Percentiles rank a stretch among this genome's conserved stretches.
Conservation (phyloP, 495 filamentous ascomycete genomes). For the Hypoxylon subgilvum region DNA sequence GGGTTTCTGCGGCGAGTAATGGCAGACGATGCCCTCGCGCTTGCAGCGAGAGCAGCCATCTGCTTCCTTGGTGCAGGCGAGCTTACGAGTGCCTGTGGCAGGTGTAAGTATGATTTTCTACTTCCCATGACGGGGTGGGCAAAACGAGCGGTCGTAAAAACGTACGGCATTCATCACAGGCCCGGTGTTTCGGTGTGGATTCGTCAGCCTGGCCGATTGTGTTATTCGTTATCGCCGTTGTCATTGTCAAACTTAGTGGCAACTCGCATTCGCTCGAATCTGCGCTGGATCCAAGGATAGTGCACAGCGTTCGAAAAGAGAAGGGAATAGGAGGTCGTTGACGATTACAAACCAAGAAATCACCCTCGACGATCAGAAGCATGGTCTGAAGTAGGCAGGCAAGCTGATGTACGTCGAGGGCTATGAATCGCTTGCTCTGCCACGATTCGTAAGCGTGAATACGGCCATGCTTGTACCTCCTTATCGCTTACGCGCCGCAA, state of each 20-base stretch:
- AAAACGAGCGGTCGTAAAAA: slow-evolving; percentile 11
- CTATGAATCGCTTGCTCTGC: background rate
- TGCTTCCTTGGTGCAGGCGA: slow-evolving; percentile 65
- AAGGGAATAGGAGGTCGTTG: background rate
- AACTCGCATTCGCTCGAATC: background rate
- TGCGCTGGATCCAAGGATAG: background rate
- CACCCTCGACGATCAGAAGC: no score
- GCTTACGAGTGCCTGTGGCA: slow-evolving; percentile 60
- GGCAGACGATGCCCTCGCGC: slow-evolving; percentile 59
- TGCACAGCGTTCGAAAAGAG: background rate
- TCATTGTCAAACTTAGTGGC: slow-evolving; percentile 1
- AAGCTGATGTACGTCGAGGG: background rate
- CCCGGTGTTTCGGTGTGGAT: slow-evolving; percentile 52
- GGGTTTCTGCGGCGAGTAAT: slow-evolving; percentile 65
- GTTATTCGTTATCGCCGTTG: slow-evolving; percentile 3
- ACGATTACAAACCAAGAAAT: no score
- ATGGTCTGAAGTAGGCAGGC: no score
- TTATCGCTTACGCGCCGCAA: background rate
- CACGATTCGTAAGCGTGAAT: slow-evolving; percentile 24
- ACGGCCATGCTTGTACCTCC: slow-evolving; percentile 1
- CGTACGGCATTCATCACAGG: slow-evolving; percentile 70
- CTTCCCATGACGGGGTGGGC: background rate
- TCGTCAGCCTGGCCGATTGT: slow-evolving; percentile 7
- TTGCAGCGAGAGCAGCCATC: slow-evolving; percentile 63
- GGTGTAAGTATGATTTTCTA: slow-evolving; percentile 33